These are phyloP conservation scores for Mallotus japonicus DNA, from an alignment of 441 rosid genomes.

Conservation along the genomic window DNA sequence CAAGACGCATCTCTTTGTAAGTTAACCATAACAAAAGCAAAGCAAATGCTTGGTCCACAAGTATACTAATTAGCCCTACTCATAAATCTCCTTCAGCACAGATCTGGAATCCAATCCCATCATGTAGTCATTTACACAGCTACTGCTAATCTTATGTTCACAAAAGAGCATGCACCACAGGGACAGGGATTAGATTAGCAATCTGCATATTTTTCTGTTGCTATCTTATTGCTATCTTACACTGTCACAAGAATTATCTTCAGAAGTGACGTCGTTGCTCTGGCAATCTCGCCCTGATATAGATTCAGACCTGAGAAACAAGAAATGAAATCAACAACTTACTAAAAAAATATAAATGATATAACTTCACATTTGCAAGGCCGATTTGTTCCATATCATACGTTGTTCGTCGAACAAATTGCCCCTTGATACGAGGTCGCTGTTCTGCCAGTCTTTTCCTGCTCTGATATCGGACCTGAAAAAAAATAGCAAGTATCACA, in stretches of 20 bases:
- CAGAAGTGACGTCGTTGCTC: conserved; percentile 31
- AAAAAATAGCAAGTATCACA: not conserved
- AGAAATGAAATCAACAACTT: conserved; percentile 1
- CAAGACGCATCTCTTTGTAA: not conserved
- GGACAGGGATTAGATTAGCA: conserved; percentile 16
- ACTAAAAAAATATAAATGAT: not conserved
- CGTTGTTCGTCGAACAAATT: conserved; percentile 37
- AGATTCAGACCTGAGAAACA: conserved; percentile 35
- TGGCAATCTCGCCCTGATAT: conserved; percentile 27
- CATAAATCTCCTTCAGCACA: not conserved
- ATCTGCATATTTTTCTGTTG: conserved; percentile 9
- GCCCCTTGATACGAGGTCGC: conserved; percentile 47
- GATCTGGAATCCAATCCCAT: not conserved
- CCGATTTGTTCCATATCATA: not conserved
- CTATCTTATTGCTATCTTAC: conserved; percentile 37
- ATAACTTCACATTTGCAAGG: not conserved
- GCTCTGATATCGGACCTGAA: conserved; percentile 49
- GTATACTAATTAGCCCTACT: not conserved
- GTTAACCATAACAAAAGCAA: not conserved
- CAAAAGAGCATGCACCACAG: conserved; percentile 11
- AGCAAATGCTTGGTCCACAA: not conserved
- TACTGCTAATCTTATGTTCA: conserved; percentile 20
- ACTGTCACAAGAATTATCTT: conserved; percentile 37
- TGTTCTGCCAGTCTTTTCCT: conserved; percentile 53
- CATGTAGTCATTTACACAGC: not conserved